Evolutionary conservation across 129 eudicot species (phyloP).

Genomic region (Flaveria robusta): DNA sequence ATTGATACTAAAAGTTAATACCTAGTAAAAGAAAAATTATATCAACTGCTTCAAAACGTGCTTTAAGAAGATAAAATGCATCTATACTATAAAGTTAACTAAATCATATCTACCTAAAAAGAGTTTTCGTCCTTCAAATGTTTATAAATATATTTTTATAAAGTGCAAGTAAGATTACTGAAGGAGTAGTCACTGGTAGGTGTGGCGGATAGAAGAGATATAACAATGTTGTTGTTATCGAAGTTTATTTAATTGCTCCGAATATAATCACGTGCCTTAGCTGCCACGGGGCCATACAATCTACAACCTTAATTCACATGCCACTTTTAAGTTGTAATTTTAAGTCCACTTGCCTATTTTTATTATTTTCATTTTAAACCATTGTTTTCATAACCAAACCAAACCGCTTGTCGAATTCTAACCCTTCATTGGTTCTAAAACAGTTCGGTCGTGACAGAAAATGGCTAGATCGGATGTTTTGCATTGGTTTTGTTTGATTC

Average conservation of each 20-base stretch:
- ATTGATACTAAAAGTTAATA: background rate
- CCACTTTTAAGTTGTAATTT: slow-evolving; percentile 11
- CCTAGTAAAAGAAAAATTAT: background rate
- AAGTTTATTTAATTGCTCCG: slow-evolving; percentile 28
- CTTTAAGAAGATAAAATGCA: background rate
- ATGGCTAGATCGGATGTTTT: background rate
- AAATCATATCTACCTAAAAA: background rate
- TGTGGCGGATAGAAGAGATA: slow-evolving; percentile 36
- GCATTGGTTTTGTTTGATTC: background rate
- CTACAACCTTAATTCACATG: slow-evolving; percentile 16
- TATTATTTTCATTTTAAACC: background rate
- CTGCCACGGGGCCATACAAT: slow-evolving; percentile 28
- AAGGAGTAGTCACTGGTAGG: slow-evolving; percentile 9
- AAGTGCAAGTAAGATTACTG: background rate
- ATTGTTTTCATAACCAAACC: background rate
- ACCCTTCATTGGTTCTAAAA: background rate
- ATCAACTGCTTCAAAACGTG: background rate
- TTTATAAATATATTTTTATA: background rate
- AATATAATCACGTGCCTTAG: slow-evolving; percentile 42
- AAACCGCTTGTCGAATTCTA: background rate
- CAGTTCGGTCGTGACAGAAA: background rate
- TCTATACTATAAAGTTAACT: background rate
- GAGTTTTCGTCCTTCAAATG: background rate
- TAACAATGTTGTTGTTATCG: slow-evolving; percentile 32
- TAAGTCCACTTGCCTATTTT: slow-evolving; percentile 26